phyloP scores from a whole-genome alignment of 768 basidiomycete genomes.

The Tephrocybe rancida region DNA sequence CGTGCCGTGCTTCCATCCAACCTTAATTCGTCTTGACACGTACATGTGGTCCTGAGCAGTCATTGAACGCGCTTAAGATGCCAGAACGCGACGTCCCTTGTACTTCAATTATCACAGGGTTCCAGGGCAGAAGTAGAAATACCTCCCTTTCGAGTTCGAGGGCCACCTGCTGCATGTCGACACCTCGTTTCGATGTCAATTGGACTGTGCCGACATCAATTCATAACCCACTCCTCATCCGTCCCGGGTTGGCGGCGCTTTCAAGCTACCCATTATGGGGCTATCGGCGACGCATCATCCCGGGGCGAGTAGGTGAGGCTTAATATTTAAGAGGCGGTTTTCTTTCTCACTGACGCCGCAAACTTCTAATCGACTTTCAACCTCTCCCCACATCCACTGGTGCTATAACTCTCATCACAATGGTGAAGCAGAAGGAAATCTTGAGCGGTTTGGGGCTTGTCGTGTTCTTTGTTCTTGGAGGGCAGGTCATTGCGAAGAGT shows the following conservation, averaged over 20 bases:
- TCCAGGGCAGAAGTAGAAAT: too few species aligned
- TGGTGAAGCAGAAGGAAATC: conserved; percentile 1
- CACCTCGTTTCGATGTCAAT: too few species aligned
- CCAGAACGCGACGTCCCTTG: too few species aligned
- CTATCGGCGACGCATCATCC: background rate
- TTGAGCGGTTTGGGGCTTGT: conserved; percentile 10
- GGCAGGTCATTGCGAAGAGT: too few species aligned
- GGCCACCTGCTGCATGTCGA: too few species aligned
- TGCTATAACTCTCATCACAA: background rate
- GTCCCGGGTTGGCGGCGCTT: background rate
- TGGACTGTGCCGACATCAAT: background rate
- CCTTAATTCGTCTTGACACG: background rate
- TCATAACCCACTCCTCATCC: background rate
- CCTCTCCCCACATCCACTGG: background rate
- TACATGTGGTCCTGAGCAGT: background rate
- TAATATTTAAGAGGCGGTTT: too few species aligned
- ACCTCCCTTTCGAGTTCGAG: too few species aligned
- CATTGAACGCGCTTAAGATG: too few species aligned
- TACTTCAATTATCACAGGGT: too few species aligned
- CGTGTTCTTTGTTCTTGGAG: conserved; percentile 9
- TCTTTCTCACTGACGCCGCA: background rate
- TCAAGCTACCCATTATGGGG: background rate
- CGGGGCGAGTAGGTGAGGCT: background rate
- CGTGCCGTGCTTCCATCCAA: conserved; percentile 1
- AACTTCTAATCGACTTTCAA: background rate